A percentile compares a stretch with the other conserved stretches of the same genome.
phyloP scores from a whole-genome alignment of 805 yeast species.

The Blastobotrys robertii region DNA sequence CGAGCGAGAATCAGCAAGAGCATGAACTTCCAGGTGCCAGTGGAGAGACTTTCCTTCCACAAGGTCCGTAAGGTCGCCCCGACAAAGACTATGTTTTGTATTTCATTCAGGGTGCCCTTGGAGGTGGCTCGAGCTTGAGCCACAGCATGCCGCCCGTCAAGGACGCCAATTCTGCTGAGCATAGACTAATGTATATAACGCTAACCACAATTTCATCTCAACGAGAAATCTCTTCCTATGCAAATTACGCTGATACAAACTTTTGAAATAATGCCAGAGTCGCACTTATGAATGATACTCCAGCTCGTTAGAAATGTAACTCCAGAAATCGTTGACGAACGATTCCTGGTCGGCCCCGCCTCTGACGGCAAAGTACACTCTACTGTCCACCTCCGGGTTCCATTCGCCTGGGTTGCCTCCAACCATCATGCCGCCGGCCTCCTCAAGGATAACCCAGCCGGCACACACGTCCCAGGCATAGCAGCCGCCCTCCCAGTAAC shows the following conservation, averaged over 20 bases:
- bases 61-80: conserved; percentile 93
- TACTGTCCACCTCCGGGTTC: conserved; percentile 40
- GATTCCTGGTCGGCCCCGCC: conserved; percentile 40
- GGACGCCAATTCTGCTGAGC: no score
- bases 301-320: conserved; percentile 27
- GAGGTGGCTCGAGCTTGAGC: conserved; percentile 28
- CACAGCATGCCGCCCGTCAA: no score
- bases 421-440: conserved; percentile 50
- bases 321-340: conserved; percentile 42
- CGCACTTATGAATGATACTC: conserved; percentile 35
- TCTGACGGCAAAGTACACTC: conserved; percentile 50
- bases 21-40: conserved; percentile 36
- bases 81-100: conserved; percentile 92
- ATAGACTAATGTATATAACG: no score
- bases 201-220: no score
- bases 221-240: not conserved
- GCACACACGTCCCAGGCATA: conserved; percentile 65
- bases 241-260: not conserved
- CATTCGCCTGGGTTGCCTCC: conserved; percentile 43
- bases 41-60: conserved; percentile 52
- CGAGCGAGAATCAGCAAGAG: conserved; percentile 42
- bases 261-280: not conserved
- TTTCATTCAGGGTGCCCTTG: conserved; percentile 53
- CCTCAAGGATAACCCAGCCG: conserved; percentile 51
- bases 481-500: conserved; percentile 66